A percentile compares a stretch with the other conserved stretches of the same genome.
Evolutionary conservation across 148 eudicot genomes (phyloP).

Genomic region (Cornus suecica): DNA sequence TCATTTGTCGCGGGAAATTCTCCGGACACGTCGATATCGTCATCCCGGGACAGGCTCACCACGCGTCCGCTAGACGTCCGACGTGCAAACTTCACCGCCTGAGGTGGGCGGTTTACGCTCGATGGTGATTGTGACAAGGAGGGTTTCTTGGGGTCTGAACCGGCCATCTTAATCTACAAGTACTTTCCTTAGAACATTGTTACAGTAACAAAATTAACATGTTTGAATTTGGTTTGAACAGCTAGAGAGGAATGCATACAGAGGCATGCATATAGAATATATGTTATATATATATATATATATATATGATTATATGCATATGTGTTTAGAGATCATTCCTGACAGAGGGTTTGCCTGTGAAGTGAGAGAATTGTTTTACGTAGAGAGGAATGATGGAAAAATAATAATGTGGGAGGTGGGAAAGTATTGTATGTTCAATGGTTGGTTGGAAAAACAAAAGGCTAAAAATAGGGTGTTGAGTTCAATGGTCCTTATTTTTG

Average conservation of each 20-base stretch:
- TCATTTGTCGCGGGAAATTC: conserved; percentile 40
- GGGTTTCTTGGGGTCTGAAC: conserved; percentile 20
- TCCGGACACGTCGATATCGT: conserved; percentile 39
- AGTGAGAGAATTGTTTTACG: not conserved
- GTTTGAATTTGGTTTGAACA: not conserved
- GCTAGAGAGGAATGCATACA: no score
- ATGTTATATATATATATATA: not conserved
- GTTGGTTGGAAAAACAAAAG: not conserved
- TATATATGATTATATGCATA: not conserved
- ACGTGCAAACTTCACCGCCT: conserved; percentile 41
- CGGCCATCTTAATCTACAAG: conserved; percentile 28
- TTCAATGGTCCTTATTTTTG: conserved; percentile 4
- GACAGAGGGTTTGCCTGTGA: not conserved
- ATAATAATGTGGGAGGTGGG: not conserved
- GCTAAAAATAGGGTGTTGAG: not conserved
- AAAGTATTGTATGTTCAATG: not conserved
- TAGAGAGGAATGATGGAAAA: not conserved
- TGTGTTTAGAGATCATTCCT: no score
- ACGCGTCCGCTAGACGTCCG: conserved; percentile 61
- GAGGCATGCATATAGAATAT: not conserved
- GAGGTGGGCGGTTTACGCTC: conserved; percentile 29
- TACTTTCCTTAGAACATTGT: not conserved
- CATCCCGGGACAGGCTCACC: conserved; percentile 47
- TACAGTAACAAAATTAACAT: not conserved
- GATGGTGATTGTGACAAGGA: not conserved